These are phyloP conservation scores for Linderina pennispora DNA, from an alignment of 192 early-diverging fungal species.

Conservation along the genomic window DNA sequence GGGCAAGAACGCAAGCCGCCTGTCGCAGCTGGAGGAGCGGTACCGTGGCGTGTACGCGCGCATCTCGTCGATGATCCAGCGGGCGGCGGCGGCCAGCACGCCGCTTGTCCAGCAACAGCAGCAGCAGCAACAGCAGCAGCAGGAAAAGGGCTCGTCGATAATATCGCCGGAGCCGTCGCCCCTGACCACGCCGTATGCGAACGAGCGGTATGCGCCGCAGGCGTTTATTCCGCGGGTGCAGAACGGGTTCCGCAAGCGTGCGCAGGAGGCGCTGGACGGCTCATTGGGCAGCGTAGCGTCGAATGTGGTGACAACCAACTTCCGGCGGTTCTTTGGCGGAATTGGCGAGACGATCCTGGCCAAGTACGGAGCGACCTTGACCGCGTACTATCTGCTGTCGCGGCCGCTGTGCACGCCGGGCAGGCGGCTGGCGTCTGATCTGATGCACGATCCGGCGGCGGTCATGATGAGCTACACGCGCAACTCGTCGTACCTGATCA, in stretches of 20 bases:
- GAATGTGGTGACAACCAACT: slow-evolving; percentile 30
- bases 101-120: slow-evolving; percentile 26
- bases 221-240: slow-evolving; percentile 39
- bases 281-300: slow-evolving; percentile 22
- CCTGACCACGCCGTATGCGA: slow-evolving; percentile 7
- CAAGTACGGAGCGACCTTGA: slow-evolving; percentile 91
- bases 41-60: slow-evolving; percentile 38
- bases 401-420: slow-evolving; percentile 70
- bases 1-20: slow-evolving; percentile 24
- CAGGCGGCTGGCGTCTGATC: slow-evolving; percentile 22
- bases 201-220: slow-evolving; percentile 1
- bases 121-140: slow-evolving; percentile 5
- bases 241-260: slow-evolving; percentile 21
- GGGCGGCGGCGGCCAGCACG: slow-evolving; percentile 25
- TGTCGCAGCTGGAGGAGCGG: slow-evolving; percentile 33
- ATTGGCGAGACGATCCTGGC: slow-evolving; percentile 74
- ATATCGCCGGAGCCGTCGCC: slow-evolving; percentile 11
- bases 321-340: slow-evolving; percentile 42
- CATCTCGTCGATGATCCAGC: slow-evolving; percentile 34
- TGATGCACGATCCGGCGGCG: slow-evolving; percentile 34
- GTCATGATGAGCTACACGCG: slow-evolving; percentile 65
- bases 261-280: slow-evolving; percentile 22
- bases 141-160: neutral
- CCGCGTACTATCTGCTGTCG: slow-evolving; percentile 67
- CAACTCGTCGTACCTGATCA: slow-evolving; percentile 69